A percentile compares a stretch with the other conserved stretches of the same genome.
These are phyloP conservation scores for Fusarium subglutinans DNA, from an alignment of 2,329 filamentous ascomycete genomes.

Conservation along the genomic window DNA sequence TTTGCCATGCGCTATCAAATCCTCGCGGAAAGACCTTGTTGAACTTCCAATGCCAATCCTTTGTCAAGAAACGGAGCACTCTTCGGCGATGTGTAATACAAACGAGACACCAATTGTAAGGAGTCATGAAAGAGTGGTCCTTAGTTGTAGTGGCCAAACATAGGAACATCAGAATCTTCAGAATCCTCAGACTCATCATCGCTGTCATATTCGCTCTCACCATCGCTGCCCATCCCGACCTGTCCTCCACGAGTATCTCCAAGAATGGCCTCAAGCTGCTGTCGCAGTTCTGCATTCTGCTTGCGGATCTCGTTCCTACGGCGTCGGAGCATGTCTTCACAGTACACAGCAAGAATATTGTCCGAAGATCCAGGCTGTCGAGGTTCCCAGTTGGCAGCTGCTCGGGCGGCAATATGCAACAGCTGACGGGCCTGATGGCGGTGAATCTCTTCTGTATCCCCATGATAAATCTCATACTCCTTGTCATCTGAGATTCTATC, in stretches of 20 bases:
- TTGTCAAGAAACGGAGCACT: background rate
- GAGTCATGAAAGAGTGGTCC: background rate
- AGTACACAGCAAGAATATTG: constrained; percentile 14
- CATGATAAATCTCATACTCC: background rate
- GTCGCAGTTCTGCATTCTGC: constrained; percentile 2
- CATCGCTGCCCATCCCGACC: background rate
- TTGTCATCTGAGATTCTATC: constrained; percentile 1
- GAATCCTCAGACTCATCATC: background rate
- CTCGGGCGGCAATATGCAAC: constrained; percentile 28
- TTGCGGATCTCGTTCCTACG: constrained; percentile 8
- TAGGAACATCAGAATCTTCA: background rate
- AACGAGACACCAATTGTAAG: background rate
- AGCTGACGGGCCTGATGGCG: constrained; percentile 22
- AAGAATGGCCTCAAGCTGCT: constrained; percentile 10
- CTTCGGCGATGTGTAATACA: background rate
- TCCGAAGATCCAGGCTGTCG: background rate
- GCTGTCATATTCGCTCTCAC: background rate
- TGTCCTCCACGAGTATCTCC: constrained; percentile 18
- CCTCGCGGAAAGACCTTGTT: background rate
- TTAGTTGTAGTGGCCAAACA: background rate
- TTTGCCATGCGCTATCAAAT: background rate
- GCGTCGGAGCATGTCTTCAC: constrained; percentile 13
- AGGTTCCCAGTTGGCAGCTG: constrained; percentile 26
- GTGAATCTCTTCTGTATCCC: background rate
- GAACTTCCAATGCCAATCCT: background rate